Conservation (phyloP, 202 grass and related monocot genomes). For the Dendrocalamus latiflorus region DNA sequence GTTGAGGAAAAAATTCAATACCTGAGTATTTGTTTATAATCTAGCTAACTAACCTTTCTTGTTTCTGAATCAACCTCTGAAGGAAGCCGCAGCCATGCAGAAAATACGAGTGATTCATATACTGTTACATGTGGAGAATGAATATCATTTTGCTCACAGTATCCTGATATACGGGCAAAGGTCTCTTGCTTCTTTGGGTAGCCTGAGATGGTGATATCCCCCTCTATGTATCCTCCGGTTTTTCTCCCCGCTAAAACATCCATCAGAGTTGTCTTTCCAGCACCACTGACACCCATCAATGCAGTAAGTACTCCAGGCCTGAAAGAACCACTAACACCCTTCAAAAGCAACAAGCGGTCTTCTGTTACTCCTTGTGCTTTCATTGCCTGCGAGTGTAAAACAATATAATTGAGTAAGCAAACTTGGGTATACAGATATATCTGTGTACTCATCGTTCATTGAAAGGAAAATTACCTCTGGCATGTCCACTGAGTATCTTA, state of each 20-base stretch:
- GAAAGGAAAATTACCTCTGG: slow-evolving; percentile 55
- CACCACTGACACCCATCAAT: slow-evolving; percentile 98
- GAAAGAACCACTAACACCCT: slow-evolving; percentile 90
- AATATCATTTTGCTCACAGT: slow-evolving; percentile 96
- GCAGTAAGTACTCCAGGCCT: slow-evolving; percentile 93
- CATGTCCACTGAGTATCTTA: slow-evolving; percentile 94
- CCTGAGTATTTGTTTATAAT: neutral
- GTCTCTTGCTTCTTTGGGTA: slow-evolving; percentile 98
- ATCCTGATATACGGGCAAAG: slow-evolving; percentile 90
- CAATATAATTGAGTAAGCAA: slow-evolving; percentile 10
- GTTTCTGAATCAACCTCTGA: slow-evolving; percentile 46
- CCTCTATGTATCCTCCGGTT: slow-evolving; percentile 91
- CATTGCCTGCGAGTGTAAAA: slow-evolving; percentile 58
- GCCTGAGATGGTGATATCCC: slow-evolving; percentile 74
- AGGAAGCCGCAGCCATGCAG: slow-evolving; percentile 78
- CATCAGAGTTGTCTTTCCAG: slow-evolving; percentile 94
- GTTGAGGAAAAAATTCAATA: slow-evolving; percentile 9
- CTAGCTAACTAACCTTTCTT: slow-evolving; percentile 59
- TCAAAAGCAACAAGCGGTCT: slow-evolving; percentile 70
- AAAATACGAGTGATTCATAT: slow-evolving; percentile 83
- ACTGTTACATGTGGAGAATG: slow-evolving; percentile 91
- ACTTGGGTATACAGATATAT: slow-evolving; percentile 8
- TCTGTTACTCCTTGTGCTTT: slow-evolving; percentile 72
- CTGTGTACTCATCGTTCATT: slow-evolving; percentile 5
- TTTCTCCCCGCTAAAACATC: slow-evolving; percentile 95